Evolutionary conservation across 2,329 filamentous ascomycete genomes (phyloP).

Genomic region (Plectosphaerella plurivora): DNA sequence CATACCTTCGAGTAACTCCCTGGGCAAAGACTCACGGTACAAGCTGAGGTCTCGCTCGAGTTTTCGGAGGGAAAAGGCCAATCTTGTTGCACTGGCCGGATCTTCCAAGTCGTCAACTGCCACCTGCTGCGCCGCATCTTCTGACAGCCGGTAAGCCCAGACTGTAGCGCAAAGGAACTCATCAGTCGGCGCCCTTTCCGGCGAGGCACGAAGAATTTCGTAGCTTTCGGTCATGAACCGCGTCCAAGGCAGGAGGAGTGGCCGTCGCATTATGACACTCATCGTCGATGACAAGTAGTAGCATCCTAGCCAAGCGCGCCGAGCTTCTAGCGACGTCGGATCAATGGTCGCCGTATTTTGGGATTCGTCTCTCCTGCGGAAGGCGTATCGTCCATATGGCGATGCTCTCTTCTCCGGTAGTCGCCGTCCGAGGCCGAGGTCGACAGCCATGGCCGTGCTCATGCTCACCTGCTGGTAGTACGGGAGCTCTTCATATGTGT

Average conservation of each 20-base stretch:
- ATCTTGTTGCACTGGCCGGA: conserved; percentile 51
- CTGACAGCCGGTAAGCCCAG: conserved; percentile 56
- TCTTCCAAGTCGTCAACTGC: conserved; percentile 58
- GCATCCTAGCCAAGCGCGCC: conserved; percentile 54
- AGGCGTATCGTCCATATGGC: conserved; percentile 5
- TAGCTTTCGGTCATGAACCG: conserved; percentile 57
- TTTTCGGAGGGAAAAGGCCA: conserved; percentile 57
- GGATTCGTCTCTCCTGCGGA: conserved; percentile 23
- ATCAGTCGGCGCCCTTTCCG: conserved; percentile 52
- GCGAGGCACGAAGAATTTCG: conserved; percentile 46
- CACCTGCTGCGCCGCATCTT: conserved; percentile 66
- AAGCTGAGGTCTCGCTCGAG: conserved; percentile 61
- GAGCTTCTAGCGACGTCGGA: conserved; percentile 47
- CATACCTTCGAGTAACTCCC: conserved; percentile 50
- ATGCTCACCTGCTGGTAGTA: conserved; percentile 84
- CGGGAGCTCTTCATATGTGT: conserved; percentile 78
- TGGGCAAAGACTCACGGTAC: conserved; percentile 49
- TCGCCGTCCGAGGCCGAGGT: conserved; percentile 70
- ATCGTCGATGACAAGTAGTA: conserved; percentile 56
- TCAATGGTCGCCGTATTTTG: conserved; percentile 36
- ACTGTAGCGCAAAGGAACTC: conserved; percentile 53
- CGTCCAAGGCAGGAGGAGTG: conserved; percentile 54
- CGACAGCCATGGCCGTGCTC: conserved; percentile 75
- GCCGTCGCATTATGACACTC: conserved; percentile 56
- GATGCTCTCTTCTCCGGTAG: neutral